Conservation (phyloP, 306 rosid species). For the Cucurbita moschata region DNA sequence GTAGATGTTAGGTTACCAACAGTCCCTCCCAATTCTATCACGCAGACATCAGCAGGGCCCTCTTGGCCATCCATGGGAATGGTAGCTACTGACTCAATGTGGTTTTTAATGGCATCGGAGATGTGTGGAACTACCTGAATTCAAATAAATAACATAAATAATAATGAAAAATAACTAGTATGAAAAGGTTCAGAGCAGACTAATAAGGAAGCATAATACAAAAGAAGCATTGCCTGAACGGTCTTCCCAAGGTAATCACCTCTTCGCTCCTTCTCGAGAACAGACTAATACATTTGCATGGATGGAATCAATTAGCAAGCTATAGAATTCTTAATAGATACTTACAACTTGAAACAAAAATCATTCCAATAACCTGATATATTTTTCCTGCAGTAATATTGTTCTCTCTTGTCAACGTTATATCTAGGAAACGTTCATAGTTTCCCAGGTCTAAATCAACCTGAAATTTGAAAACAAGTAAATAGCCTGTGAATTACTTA, state of each 20-base stretch:
- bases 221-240: constrained; percentile 57
- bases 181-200: too few relatives aligned
- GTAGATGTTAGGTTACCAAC: constrained; percentile 45
- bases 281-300: constrained; percentile 42
- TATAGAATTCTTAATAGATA: neutral
- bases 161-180: neutral
- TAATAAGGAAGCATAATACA: neutral
- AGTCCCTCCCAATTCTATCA: constrained; percentile 95
- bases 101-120: constrained; percentile 79
- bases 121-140: constrained; percentile 94
- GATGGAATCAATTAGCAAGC: constrained; percentile 3
- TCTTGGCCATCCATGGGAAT: constrained; percentile 82
- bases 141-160: neutral
- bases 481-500: neutral
- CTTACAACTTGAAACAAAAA: neutral
- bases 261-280: constrained; percentile 82
- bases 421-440: constrained; percentile 89
- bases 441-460: constrained; percentile 98
- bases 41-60: constrained; percentile 93
- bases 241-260: constrained; percentile 98
- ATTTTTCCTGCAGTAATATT: constrained; percentile 94
- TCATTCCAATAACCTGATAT: constrained; percentile 41
- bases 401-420: constrained; percentile 76
- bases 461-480: constrained; percentile 25
- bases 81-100: constrained; percentile 64